These are phyloP conservation scores for Podila epicladia DNA, from an alignment of 192 early-diverging fungal species.

Conservation along the genomic window DNA sequence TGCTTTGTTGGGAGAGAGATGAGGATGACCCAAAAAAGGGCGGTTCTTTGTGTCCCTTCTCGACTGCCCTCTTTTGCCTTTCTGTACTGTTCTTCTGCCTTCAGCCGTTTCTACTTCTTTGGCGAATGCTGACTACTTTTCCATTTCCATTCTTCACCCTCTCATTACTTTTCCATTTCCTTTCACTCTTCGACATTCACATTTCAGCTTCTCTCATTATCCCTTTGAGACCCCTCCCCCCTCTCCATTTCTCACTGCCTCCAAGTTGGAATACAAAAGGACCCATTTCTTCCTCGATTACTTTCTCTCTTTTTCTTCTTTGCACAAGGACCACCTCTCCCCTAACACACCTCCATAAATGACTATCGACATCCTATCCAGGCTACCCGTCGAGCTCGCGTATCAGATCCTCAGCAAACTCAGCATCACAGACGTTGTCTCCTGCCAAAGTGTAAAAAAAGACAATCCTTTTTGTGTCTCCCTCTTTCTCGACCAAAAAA, in stretches of 20 bases:
- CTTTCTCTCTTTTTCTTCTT: neutral
- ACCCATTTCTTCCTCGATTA: neutral
- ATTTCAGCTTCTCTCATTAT: neutral
- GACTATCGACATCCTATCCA: conserved; percentile 37
- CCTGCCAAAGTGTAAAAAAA: conserved; percentile 31
- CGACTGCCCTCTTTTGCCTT: neutral
- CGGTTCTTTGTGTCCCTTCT: neutral
- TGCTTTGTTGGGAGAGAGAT: too few relatives aligned
- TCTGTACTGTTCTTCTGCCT: neutral
- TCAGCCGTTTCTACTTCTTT: neutral
- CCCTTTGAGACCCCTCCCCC: neutral
- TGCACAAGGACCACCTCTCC: neutral
- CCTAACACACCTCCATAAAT: neutral
- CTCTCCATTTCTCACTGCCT: neutral
- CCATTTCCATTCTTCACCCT: neutral
- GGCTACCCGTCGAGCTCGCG: conserved; percentile 35
- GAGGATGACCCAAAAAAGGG: neutral
- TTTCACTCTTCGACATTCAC: neutral
- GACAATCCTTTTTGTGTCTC: neutral
- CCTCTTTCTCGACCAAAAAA: neutral
- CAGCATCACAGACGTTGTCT: conserved; percentile 27
- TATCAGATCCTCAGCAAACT: conserved; percentile 36
- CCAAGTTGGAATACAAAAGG: neutral
- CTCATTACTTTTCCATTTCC: neutral
- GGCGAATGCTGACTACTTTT: neutral